A percentile compares a stretch with the other conserved stretches of the same genome.
Conservation (phyloP, 1,284 basidiomycete species). For the Marasmius tenuissimus region DNA sequence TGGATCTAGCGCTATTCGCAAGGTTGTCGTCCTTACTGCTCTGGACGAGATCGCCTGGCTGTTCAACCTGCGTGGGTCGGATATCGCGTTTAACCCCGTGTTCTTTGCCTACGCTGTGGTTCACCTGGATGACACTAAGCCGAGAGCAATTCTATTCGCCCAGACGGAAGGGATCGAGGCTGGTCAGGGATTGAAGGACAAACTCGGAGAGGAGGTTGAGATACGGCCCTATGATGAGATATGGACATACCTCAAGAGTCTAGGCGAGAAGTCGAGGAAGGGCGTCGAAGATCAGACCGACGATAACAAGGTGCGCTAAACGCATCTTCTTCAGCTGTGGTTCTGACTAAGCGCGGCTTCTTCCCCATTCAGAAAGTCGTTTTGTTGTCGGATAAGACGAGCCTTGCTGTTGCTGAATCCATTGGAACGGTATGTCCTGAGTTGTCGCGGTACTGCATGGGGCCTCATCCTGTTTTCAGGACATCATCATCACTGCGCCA, state of each 20-base stretch:
- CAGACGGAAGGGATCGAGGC: slow-evolving; percentile 64
- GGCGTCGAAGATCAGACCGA: slow-evolving; percentile 32
- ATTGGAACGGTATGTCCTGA: slow-evolving; percentile 56
- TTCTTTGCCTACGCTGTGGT: slow-evolving; percentile 94
- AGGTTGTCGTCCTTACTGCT: slow-evolving; percentile 74
- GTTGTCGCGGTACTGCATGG: slow-evolving; percentile 7
- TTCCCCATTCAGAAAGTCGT: slow-evolving; percentile 41
- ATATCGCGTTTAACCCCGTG: slow-evolving; percentile 94
- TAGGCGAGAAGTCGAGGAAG: slow-evolving; percentile 42
- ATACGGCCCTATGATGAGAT: slow-evolving; percentile 75
- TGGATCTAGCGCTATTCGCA: neutral
- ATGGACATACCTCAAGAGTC: slow-evolving; percentile 57
- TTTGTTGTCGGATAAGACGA: slow-evolving; percentile 71
- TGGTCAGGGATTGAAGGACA: slow-evolving; percentile 42
- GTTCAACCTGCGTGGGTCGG: slow-evolving; percentile 91
- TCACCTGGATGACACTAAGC: slow-evolving; percentile 42
- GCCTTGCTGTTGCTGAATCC: slow-evolving; percentile 76
- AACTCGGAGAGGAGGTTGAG: slow-evolving; percentile 64
- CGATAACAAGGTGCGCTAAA: slow-evolving; percentile 35
- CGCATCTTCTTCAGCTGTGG: neutral
- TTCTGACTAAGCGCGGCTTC: no score
- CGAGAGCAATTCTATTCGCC: slow-evolving; percentile 71
- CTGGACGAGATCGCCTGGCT: slow-evolving; percentile 94
- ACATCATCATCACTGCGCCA: slow-evolving; percentile 58
- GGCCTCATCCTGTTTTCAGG: slow-evolving; percentile 30